Conservation (phyloP, 495 filamentous ascomycete species). For the Aspergillus coremiiformis region DNA sequence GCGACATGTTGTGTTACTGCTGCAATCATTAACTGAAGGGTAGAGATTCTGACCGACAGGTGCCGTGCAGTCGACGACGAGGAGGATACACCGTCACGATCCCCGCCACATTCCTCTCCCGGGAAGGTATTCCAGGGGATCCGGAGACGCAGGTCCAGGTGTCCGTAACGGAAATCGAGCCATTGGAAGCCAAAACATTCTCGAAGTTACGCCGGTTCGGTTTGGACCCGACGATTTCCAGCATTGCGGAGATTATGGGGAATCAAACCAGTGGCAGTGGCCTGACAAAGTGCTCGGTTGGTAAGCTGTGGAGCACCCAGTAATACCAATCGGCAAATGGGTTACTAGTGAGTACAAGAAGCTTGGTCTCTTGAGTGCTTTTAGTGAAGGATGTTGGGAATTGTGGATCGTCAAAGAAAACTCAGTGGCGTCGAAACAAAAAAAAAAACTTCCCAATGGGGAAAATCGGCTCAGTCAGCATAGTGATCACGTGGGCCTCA, state of each 20-base stretch:
- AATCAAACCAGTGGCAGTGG: not conserved
- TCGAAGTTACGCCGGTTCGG: not conserved
- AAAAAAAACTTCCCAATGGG: too few relatives aligned
- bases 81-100: not conserved
- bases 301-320: not conserved
- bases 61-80: not conserved
- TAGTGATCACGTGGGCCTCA: too few relatives aligned
- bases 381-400: not conserved
- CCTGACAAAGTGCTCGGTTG: not conserved
- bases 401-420: too few relatives aligned
- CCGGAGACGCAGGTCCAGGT: not conserved
- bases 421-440: too few relatives aligned
- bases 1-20: not conserved
- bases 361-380: not conserved
- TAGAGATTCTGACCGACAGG: not conserved
- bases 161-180: not conserved
- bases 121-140: not conserved
- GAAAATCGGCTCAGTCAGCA: too few relatives aligned
- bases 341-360: not conserved
- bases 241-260: not conserved
- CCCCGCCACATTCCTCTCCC: not conserved
- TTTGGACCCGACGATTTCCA: not conserved
- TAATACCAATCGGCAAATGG: not conserved
- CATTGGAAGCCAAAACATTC: not conserved
- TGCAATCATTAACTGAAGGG: not conserved